Base-by-base conservation (phyloP, 2,329 filamentous ascomycete species). In the Pezicula rhizophila region DNA sequence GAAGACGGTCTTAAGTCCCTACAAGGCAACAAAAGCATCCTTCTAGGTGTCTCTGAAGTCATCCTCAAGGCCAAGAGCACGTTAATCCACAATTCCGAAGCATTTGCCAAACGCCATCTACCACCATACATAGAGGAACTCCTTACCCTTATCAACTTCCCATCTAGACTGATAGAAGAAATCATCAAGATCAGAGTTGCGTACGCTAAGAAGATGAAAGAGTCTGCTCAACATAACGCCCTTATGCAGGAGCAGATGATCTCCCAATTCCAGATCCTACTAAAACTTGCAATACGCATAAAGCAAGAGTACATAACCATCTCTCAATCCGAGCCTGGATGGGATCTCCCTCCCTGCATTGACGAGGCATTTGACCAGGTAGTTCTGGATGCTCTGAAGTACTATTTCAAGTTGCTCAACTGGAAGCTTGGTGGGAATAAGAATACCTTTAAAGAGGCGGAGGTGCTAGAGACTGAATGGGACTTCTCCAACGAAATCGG, bases 171-270 rank as follows among this genome's bases (percentile, higher is more conserved):
- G 33, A 93, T 99, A 37, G 90, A 97, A 68, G 93, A 97, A 65
- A 95, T 99, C 61, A 96, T 96, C 64, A 87, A 87, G 46, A 87
- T 96, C 59, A 86, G 93, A 50, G 77, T 97, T 25, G 88, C 85
- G 8, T 97, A 96, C 66, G 91, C 92, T 15, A 89, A 85, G 70
- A 92, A 90, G 66, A 95, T 96, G 83, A 95, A 92, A 69, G 92
- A 97, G 61, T 89, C 90, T 8, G 86, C 90, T 2, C 88, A 93
- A 70, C 89, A 95, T 65, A 95, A 91, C 56, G 78, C 88, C 23
- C 86, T 99, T 72, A 89, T 99, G 77, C 88, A 95, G 52, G 91
- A 97, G 64, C 92, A 97, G 69, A 95, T 97, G 88, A 96, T 99
- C 54, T 78, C 87, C 0, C 93, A 99, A 64, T 97, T 99, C 60